These are phyloP conservation scores for Nemania sp. DNA, from an alignment of 2,329 filamentous ascomycete genomes.

Conservation along the genomic window DNA sequence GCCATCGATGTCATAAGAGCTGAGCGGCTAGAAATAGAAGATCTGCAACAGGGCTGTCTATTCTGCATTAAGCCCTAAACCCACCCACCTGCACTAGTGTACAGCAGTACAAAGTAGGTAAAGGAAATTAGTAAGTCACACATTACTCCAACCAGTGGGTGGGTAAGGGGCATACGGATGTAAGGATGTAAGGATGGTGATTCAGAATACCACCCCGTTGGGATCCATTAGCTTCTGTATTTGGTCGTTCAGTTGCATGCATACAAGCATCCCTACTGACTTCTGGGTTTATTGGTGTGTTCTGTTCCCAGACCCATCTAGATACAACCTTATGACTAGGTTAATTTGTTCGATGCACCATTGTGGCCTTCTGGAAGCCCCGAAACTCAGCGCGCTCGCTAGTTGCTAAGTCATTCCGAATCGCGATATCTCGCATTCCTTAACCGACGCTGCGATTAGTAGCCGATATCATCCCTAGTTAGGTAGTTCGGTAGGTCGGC, in stretches of 20 bases:
- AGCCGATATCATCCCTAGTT: conserved; percentile 1
- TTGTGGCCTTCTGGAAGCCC: conserved; percentile 21
- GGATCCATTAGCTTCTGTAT: conserved; percentile 18
- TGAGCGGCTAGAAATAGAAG: conserved; percentile 22
- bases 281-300: conserved; percentile 18
- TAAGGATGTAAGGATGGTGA: not conserved
- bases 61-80: conserved; percentile 25
- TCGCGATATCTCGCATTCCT: conserved; percentile 21
- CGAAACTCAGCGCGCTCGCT: conserved; percentile 17
- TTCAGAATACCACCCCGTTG: conserved; percentile 28
- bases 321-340: conserved; percentile 24
- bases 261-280: conserved; percentile 15
- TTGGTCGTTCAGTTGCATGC: conserved; percentile 13
- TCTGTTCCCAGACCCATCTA: conserved; percentile 6
- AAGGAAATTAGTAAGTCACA: conserved; percentile 13
- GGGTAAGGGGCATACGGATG: not conserved
- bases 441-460: conserved; percentile 3
- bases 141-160: conserved; percentile 10
- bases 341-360: conserved; percentile 4
- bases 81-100: not conserved
- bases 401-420: not conserved
- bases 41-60: conserved; percentile 25
- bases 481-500: not conserved
- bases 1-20: conserved; percentile 19
- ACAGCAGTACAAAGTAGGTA: not conserved